Base-by-base conservation (phyloP, 2,329 filamentous ascomycete species). In the Xylaria sp. region DNA sequence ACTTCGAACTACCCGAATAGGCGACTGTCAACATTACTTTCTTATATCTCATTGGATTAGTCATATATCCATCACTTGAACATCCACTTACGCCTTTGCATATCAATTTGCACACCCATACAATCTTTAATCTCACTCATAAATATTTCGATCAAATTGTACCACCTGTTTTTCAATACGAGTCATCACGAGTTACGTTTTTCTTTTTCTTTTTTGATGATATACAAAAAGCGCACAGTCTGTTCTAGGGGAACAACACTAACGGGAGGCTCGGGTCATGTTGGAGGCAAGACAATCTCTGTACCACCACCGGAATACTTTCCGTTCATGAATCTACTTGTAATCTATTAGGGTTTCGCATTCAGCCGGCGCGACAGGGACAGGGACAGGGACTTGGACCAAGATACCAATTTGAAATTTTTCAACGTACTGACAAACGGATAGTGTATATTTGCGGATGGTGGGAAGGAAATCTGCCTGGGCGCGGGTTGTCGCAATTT, bases 1-100 rank as follows among this genome's bases (percentile, higher is more conserved):
- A 79, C 54, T 79, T 78, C 50, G 76, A 78, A 51, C 64, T 78
- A 21, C 75, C 74, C 2, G 76, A 78, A 47, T 72, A 74, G 35
- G 44, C 48, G 53, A 66, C 42, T 44, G 44, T 55, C 16, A 21
- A 37, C 5, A 58, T 27, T 9, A 8, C 6, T 44, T 29, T 9
- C 5, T 6, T 18, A 23, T 37, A 21, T 6, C 6, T 27, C 29
- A 16, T 12, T 47, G 25, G 21, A n/a, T 9, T 27, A 42, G 57
- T 65, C 29, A 53, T 18, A 35, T n/a, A n/a, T n/a, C n/a, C n/a
- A n/a, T 35, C 5, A 35, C 10, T 35, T 35, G 2, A 47, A 62
- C 21, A 42, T 16, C n/a, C 16, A 44, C 44, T 23, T 23, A 61
- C 44, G 44, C 40, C 47, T 23, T 13, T 16, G 29, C 63, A 37